Evolutionary conservation across 208 protist species (phyloP).

Genomic region (Trypanosoma congolense): DNA sequence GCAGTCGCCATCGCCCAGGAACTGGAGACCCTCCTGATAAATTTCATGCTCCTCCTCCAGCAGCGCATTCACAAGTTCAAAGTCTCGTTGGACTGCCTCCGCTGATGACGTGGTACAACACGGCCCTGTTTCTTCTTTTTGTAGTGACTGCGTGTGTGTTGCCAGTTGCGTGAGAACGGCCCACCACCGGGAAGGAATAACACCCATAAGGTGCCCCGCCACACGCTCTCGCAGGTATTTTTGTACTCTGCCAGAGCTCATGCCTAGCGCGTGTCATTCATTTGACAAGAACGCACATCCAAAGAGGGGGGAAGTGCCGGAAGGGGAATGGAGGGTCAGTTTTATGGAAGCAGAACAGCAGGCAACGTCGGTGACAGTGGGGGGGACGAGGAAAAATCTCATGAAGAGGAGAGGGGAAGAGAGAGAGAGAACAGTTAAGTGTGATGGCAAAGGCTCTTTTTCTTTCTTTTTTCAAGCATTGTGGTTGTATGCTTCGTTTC

Average conservation of each 20-base stretch:
- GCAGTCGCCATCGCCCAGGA: neutral
- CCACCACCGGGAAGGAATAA: constrained; percentile 16
- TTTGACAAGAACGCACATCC: too few relatives aligned
- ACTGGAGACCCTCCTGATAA: constrained; percentile 27
- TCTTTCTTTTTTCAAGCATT: too few relatives aligned
- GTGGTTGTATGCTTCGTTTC: too few relatives aligned
- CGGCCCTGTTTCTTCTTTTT: constrained; percentile 4
- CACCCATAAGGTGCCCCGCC: constrained; percentile 10
- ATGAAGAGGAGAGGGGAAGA: too few relatives aligned
- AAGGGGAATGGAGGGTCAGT: too few relatives aligned
- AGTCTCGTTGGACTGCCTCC: constrained; percentile 29
- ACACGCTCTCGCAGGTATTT: constrained; percentile 12
- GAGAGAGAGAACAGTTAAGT: too few relatives aligned
- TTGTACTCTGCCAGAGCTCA: neutral
- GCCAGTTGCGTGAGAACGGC: constrained; percentile 38
- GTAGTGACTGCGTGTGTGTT: constrained; percentile 30
- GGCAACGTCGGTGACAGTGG: too few relatives aligned
- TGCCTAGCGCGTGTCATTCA: too few relatives aligned
- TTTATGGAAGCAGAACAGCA: too few relatives aligned
- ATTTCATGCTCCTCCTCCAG: constrained; percentile 42
- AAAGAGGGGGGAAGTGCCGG: too few relatives aligned
- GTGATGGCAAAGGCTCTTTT: too few relatives aligned
- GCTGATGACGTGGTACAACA: neutral
- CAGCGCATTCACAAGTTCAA: constrained; percentile 30
- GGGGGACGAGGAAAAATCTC: too few relatives aligned